phyloP scores from a whole-genome alignment of 2,329 filamentous ascomycete genomes.

The Dactylellina cionopaga region DNA sequence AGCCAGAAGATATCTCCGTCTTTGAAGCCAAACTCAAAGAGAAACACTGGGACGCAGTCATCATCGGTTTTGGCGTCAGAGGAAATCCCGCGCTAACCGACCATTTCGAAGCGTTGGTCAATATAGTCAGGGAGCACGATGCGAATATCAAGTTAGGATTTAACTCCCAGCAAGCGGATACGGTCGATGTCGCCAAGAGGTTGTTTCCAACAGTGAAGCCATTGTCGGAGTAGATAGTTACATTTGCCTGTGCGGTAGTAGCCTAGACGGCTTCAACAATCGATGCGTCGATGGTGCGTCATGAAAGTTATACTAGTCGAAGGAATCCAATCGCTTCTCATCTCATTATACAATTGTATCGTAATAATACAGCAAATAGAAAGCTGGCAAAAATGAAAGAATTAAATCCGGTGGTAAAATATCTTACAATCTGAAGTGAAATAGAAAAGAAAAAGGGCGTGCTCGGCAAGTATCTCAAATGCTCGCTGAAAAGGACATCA shows the following conservation, averaged over 20 bases:
- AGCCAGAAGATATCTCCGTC: not conserved
- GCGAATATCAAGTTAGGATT: constrained; percentile 19
- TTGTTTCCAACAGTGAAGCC: constrained; percentile 17
- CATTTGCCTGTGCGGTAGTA: too few relatives aligned
- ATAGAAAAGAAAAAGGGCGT: not conserved
- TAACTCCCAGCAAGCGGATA: not conserved
- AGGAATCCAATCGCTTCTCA: too few relatives aligned
- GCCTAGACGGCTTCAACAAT: too few relatives aligned
- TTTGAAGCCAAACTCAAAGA: constrained; percentile 17
- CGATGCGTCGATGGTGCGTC: too few relatives aligned
- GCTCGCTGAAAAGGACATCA: not conserved
- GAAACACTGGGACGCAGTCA: constrained; percentile 22
- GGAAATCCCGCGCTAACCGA: not conserved
- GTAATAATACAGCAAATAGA: too few relatives aligned
- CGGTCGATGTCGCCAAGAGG: constrained; percentile 6
- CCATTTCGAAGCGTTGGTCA: constrained; percentile 1
- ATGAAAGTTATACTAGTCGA: too few relatives aligned
- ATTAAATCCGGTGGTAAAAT: too few relatives aligned
- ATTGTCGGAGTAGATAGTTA: too few relatives aligned
- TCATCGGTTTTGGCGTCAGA: constrained; percentile 11
- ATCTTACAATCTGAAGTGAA: too few relatives aligned
- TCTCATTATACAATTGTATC: too few relatives aligned
- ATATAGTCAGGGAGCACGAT: constrained; percentile 14
- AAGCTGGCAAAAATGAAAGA: too few relatives aligned
- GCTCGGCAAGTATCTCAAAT: not conserved